Percentiles rank a stretch among this genome's conserved stretches.
phyloP scores from a whole-genome alignment of 2,329 filamentous ascomycete species.

The Trichoderma breve region DNA sequence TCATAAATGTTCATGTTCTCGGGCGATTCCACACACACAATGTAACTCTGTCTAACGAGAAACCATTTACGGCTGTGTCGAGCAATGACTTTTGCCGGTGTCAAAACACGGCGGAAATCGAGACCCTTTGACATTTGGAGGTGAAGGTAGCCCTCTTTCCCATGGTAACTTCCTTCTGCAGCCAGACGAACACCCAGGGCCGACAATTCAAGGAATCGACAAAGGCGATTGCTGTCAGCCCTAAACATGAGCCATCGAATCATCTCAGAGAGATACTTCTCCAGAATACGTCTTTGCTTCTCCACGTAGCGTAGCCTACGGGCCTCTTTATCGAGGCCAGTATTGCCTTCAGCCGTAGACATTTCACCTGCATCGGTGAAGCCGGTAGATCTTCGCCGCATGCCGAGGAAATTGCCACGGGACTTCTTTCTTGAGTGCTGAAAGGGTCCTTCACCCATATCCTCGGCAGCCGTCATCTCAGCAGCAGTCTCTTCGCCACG shows the following conservation, averaged over 20 bases:
- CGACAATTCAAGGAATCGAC: slow-evolving; percentile 93
- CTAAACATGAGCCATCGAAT: slow-evolving; percentile 96
- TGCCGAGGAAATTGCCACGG: slow-evolving; percentile 53
- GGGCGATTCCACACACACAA: slow-evolving; percentile 96
- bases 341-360: slow-evolving; percentile 46
- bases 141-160: slow-evolving; percentile 91
- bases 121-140: slow-evolving; percentile 89
- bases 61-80: slow-evolving; percentile 96
- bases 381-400: slow-evolving; percentile 53
- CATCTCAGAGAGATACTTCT: slow-evolving; percentile 89
- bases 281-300: slow-evolving; percentile 78
- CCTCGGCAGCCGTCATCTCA: slow-evolving; percentile 60
- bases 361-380: slow-evolving; percentile 47
- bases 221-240: slow-evolving; percentile 90
- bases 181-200: slow-evolving; percentile 90
- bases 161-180: slow-evolving; percentile 94
- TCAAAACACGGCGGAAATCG: slow-evolving; percentile 78
- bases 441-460: slow-evolving; percentile 48
- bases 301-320: slow-evolving; percentile 66
- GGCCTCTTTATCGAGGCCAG: slow-evolving; percentile 47
- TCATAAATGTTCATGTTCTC: slow-evolving; percentile 99
- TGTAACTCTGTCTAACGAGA: slow-evolving; percentile 93
- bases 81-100: slow-evolving; percentile 72
- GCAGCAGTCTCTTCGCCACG: slow-evolving; percentile 46
- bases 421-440: slow-evolving; percentile 46